Evolutionary conservation across 805 yeast genomes (phyloP).

Genomic region (Starmerella scarabaei): DNA sequence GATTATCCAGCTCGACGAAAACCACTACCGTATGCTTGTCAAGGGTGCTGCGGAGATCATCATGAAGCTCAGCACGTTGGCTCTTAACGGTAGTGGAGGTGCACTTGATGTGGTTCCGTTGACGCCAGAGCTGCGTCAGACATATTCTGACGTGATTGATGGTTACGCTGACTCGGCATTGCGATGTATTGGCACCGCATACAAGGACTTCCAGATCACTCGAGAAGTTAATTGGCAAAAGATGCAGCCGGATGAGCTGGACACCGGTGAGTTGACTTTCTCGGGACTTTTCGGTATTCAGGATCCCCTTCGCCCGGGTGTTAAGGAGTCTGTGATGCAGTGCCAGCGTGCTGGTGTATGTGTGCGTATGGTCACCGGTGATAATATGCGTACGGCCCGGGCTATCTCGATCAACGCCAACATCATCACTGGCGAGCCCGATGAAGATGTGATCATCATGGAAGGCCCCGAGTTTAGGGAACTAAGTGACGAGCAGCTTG

Average conservation of each 20-base stretch:
- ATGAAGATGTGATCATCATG: constrained; percentile 53
- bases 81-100: constrained; percentile 6
- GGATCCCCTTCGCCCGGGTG: constrained; percentile 88
- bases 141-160: constrained; percentile 34
- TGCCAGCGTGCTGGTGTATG: constrained; percentile 87
- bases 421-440: constrained; percentile 38
- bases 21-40: constrained; percentile 45
- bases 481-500: constrained; percentile 44
- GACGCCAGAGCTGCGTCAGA: constrained; percentile 23
- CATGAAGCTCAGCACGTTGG: constrained; percentile 40
- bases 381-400: constrained; percentile 77
- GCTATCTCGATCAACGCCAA: constrained; percentile 84
- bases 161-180: constrained; percentile 65
- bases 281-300: constrained; percentile 82
- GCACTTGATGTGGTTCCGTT: constrained; percentile 3
- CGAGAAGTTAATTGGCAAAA: constrained; percentile 11
- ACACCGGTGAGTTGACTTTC: constrained; percentile 33
- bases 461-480: constrained; percentile 87
- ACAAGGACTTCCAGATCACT: constrained; percentile 40
- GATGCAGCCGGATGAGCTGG: constrained; percentile 17
- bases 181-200: constrained; percentile 81
- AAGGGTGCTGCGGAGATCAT: constrained; percentile 96
- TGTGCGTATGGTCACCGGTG: constrained; percentile 98
- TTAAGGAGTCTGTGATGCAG: constrained; percentile 70
- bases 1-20: constrained; percentile 38